These are phyloP conservation scores for Choiromyces venosus DNA, from an alignment of 495 filamentous ascomycete species.

Conservation along the genomic window DNA sequence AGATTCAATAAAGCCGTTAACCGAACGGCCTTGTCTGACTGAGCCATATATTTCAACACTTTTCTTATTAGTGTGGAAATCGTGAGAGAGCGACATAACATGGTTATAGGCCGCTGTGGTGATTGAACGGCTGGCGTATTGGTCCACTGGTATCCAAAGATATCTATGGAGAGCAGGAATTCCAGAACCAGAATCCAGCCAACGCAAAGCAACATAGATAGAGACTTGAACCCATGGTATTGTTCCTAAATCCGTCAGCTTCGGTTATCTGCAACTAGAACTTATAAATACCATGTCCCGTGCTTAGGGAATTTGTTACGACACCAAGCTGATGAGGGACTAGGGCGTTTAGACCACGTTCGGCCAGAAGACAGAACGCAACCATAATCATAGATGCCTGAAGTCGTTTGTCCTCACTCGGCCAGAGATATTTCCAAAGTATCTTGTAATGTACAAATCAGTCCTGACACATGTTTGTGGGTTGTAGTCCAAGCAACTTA, in stretches of 20 bases:
- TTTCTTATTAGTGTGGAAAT: constrained; percentile 72
- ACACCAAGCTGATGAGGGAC: constrained; percentile 63
- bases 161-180: constrained; percentile 52
- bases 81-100: constrained; percentile 69
- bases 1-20: constrained; percentile 60
- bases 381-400: constrained; percentile 56
- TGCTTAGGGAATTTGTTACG: constrained; percentile 53
- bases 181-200: constrained; percentile 55
- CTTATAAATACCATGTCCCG: constrained; percentile 37
- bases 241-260: constrained; percentile 40
- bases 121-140: constrained; percentile 57
- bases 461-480: background rate
- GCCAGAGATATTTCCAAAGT: constrained; percentile 64
- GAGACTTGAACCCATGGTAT: constrained; percentile 54
- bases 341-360: constrained; percentile 58
- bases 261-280: background rate
- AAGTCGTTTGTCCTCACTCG: constrained; percentile 51
- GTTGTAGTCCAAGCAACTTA: constrained; percentile 39
- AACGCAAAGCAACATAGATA: constrained; percentile 53
- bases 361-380: constrained; percentile 56
- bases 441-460: constrained; percentile 43
- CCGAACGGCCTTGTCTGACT: constrained; percentile 58
- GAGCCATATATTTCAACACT: constrained; percentile 65
- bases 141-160: constrained; percentile 63
- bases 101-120: constrained; percentile 65